A percentile compares a stretch with the other conserved stretches of the same genome.
phyloP scores from a whole-genome alignment of 805 yeast species.

The Peterozyma toletana region DNA sequence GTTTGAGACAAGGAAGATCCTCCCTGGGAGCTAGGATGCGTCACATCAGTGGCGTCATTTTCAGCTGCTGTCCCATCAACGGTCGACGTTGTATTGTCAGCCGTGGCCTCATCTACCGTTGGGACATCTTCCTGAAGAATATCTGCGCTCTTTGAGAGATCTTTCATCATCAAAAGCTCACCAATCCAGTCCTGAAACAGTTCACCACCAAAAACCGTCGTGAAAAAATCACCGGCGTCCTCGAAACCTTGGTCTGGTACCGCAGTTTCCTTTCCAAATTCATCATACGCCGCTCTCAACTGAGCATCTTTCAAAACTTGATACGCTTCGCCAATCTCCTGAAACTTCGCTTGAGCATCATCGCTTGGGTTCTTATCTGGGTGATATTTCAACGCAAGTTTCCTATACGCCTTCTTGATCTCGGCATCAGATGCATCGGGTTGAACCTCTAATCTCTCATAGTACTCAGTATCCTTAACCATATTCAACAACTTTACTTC shows the following conservation, averaged over 20 bases:
- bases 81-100: slow-evolving; percentile 24
- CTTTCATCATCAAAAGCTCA: slow-evolving; percentile 72
- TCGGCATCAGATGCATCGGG: slow-evolving; percentile 55
- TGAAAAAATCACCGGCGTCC: slow-evolving; percentile 67
- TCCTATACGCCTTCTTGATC: slow-evolving; percentile 74
- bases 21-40: neutral
- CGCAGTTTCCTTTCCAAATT: slow-evolving; percentile 67
- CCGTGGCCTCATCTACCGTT: slow-evolving; percentile 28
- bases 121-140: slow-evolving; percentile 20
- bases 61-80: slow-evolving; percentile 6
- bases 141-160: slow-evolving; percentile 58
- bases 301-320: slow-evolving; percentile 66
- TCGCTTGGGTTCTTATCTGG: slow-evolving; percentile 79
- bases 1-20: neutral
- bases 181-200: slow-evolving; percentile 86
- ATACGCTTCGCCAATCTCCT: slow-evolving; percentile 60
- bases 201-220: slow-evolving; percentile 81
- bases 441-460: slow-evolving; percentile 55
- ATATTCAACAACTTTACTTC: slow-evolving; percentile 21
- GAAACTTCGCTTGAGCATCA: slow-evolving; percentile 66
- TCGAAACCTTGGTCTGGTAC: slow-evolving; percentile 67
- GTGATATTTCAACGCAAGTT: slow-evolving; percentile 67
- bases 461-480: slow-evolving; percentile 73
- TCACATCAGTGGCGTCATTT: slow-evolving; percentile 2
- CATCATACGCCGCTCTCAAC: slow-evolving; percentile 62